Conservation (phyloP, 768 basidiomycete species). For the Trichaptum fuscoviolaceum region DNA sequence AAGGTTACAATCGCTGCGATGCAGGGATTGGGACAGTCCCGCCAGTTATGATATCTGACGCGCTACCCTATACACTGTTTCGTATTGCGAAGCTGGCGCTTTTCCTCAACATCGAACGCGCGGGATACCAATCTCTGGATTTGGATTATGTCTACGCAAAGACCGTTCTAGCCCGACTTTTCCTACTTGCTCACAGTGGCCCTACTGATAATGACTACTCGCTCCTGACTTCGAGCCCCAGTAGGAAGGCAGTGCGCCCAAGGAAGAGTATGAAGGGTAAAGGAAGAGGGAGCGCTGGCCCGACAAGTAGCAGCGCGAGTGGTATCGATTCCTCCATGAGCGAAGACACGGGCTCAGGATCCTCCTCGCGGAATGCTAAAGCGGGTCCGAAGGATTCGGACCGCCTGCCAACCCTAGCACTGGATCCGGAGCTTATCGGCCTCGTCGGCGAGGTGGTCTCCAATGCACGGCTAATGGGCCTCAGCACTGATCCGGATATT, state of each 20-base stretch:
- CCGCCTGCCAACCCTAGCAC: background rate
- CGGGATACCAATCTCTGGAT: background rate
- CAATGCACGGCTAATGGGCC: slow-evolving; percentile 1
- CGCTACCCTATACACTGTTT: background rate
- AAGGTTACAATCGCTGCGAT: background rate
- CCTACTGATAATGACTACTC: background rate
- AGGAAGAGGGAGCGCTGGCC: background rate
- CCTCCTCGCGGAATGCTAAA: background rate
- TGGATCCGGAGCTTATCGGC: background rate
- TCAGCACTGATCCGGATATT: slow-evolving; percentile 1
- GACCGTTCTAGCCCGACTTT: background rate
- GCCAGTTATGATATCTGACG: background rate
- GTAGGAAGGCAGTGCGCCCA: background rate
- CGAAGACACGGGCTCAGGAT: background rate
- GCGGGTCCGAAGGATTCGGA: background rate
- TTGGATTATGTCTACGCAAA: background rate
- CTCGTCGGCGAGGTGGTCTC: slow-evolving; percentile 1
- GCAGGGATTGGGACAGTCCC: background rate
- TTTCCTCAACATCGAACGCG: background rate
- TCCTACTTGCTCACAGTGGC: background rate
- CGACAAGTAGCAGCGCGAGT: background rate
- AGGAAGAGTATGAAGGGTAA: background rate
- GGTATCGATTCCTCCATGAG: background rate
- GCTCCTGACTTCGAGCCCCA: background rate
- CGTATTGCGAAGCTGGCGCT: background rate